These are phyloP conservation scores for Penium margaritaceum DNA, from an alignment of 139 green algal genomes.

Conservation along the genomic window DNA sequence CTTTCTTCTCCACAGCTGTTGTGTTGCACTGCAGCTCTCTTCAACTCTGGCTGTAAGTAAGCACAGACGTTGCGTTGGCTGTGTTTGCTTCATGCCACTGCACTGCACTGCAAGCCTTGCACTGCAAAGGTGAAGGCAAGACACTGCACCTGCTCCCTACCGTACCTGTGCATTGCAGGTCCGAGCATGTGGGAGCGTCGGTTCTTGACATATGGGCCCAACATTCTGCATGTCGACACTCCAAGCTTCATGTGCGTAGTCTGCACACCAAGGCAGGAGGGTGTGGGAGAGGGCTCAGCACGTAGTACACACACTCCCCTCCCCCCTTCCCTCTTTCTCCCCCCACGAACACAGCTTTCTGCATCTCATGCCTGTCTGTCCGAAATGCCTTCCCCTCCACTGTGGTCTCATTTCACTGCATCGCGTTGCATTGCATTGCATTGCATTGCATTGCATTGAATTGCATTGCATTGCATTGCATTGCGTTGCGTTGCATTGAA, in stretches of 20 bases:
- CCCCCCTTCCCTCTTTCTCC: too few relatives aligned
- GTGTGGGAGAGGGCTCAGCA: too few relatives aligned
- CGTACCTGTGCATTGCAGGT: background rate
- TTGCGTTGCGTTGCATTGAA: too few relatives aligned
- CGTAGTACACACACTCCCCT: too few relatives aligned
- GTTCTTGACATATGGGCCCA: background rate
- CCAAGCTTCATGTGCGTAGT: conserved; percentile 4
- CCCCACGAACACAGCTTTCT: too few relatives aligned
- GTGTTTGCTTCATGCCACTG: background rate
- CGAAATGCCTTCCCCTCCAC: background rate
- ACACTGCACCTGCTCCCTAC: background rate
- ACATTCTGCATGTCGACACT: background rate
- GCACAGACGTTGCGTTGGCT: background rate
- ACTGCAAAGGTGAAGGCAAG: background rate
- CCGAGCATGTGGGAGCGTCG: background rate
- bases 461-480: too few relatives aligned
- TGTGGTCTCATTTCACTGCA: too few relatives aligned
- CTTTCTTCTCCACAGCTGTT: too few relatives aligned
- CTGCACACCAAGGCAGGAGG: too few relatives aligned
- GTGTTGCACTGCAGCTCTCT: too few relatives aligned
- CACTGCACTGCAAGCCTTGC: background rate
- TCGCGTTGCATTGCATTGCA: too few relatives aligned
- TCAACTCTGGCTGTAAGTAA: background rate
- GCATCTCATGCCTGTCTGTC: background rate
- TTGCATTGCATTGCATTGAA: too few relatives aligned